Percentiles rank a stretch among this genome's conserved stretches.
phyloP scores from a whole-genome alignment of 2,329 filamentous ascomycete species.

The Claviceps arundinis region DNA sequence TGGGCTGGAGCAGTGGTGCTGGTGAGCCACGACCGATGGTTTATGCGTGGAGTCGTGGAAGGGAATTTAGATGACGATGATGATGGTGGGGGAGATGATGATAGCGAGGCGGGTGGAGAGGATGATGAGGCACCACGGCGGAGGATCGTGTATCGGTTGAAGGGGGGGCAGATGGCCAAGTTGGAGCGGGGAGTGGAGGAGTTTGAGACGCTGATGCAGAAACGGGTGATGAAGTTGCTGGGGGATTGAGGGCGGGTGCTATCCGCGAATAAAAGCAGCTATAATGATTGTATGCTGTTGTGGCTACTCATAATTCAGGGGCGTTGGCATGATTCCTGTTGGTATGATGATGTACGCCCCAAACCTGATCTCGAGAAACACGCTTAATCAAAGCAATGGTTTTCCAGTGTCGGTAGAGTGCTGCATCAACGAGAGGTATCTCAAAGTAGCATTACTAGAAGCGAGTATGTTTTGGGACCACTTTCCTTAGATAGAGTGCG shows the following conservation, averaged over 20 bases:
- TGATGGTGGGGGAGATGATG: slow-evolving; percentile 5
- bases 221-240: slow-evolving; percentile 36
- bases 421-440: too few species aligned
- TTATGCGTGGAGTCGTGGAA: slow-evolving; percentile 56
- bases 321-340: too few species aligned
- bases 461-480: too few species aligned
- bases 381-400: too few species aligned
- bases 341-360: too few species aligned
- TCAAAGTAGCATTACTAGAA: too few species aligned
- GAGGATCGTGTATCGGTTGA: slow-evolving; percentile 47
- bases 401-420: too few species aligned
- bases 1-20: slow-evolving; percentile 67
- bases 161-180: slow-evolving; percentile 39
- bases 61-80: slow-evolving; percentile 18
- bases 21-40: slow-evolving; percentile 73
- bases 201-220: slow-evolving; percentile 52
- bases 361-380: too few species aligned
- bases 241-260: background rate
- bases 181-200: slow-evolving; percentile 48
- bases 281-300: background rate
- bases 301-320: too few species aligned
- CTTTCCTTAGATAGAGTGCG: too few species aligned
- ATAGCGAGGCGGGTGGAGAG: slow-evolving; percentile 18
- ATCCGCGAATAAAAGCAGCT: background rate
- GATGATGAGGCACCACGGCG: slow-evolving; percentile 32